phyloP scores from a whole-genome alignment of 306 rosid species.

The Cucurbita argyrosperma region DNA sequence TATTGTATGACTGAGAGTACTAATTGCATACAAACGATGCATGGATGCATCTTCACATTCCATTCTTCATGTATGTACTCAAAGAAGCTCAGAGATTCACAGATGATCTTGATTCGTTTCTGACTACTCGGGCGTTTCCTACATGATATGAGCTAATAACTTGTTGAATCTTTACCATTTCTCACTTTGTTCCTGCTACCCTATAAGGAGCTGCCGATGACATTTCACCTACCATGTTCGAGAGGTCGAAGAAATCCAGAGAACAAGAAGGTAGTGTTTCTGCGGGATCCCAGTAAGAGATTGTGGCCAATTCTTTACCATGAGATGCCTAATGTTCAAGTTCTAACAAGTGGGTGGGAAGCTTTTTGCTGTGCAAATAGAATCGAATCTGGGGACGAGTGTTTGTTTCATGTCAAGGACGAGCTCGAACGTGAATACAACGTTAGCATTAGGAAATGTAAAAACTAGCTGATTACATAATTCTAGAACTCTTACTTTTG shows the following conservation, averaged over 20 bases:
- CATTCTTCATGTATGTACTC: too few relatives aligned
- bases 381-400: constrained; percentile 29
- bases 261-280: constrained; percentile 19
- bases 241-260: not conserved
- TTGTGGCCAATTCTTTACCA: constrained; percentile 46
- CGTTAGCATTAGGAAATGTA: constrained; percentile 5
- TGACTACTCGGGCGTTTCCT: too few relatives aligned
- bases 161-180: constrained; percentile 1
- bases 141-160: not conserved
- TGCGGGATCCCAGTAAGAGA: constrained; percentile 24
- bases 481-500: not conserved
- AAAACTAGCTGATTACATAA: not conserved
- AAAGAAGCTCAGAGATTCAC: too few relatives aligned
- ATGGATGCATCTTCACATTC: not conserved
- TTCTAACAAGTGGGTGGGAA: constrained; percentile 39
- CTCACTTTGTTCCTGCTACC: not conserved
- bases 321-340: not conserved
- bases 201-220: constrained; percentile 32
- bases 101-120: too few relatives aligned
- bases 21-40: not conserved
- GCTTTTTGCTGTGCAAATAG: constrained; percentile 27
- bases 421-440: constrained; percentile 5
- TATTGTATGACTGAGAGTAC: not conserved
- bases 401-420: constrained; percentile 20
- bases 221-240: constrained; percentile 8